Base-by-base conservation (phyloP, 805 yeast genomes). In the Barnettozyma populi region DNA sequence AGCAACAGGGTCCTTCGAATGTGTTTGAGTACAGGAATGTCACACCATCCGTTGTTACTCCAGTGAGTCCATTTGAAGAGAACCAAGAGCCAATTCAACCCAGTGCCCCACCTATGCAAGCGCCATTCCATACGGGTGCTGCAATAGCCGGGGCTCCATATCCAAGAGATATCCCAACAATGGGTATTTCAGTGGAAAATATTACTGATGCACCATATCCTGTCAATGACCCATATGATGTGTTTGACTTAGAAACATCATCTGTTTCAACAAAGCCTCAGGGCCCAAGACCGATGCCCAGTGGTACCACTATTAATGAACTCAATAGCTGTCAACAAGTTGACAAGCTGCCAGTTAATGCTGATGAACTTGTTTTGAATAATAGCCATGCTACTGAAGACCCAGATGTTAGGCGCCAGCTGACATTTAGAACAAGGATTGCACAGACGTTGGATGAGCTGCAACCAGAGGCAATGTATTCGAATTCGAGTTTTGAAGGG, bases 201-300 rank as follows among this genome's bases (percentile, higher is more conserved):
- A 21, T 48, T 16, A 34, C 44, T 6, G 29, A 43, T 3, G 53
- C 58, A 6, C 61, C 60, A 31, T 57, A 59, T 44, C 59, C 61
- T 34, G 38, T 41, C 5, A 32, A 27, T 13, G 48, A 41, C 16
- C 27, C 39, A 5, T 32, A 34, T 13, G 18, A n/a, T 34, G 23
- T 10, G 7, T 9, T 35, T 35, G 37, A 23, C 5, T 5, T 41
- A 10, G 32, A 18, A 7, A 42, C 48, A 8, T 31, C 47, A 23
- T 35, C 42, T n/a, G 34, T 39, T 8, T 23, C 52, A 11, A 44
- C 53, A 3, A 57, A 48, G 29, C 55, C 59, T 6, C 46, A 51
- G 8, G 63, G 64, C 0, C 63, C 65, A 10, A 57, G 65, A 39
- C 65, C 65, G 18, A 57, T 57, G 59, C 62, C 64, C 6, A 44